Base-by-base conservation (phyloP, 208 protist genomes). In the Trypanosoma boissoni region DNA sequence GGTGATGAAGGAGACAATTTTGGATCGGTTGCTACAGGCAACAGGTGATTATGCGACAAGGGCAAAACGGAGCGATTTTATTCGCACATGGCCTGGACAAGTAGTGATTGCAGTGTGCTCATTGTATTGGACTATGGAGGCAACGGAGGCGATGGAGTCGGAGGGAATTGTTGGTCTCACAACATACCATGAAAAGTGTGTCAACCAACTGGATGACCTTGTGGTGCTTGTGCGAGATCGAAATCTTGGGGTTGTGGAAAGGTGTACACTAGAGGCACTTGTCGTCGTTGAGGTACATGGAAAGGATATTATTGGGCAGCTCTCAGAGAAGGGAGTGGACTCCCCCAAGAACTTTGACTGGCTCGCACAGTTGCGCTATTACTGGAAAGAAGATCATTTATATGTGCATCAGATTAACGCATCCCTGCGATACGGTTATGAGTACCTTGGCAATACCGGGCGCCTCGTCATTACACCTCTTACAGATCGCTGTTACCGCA, bases 391-490 rank as follows among this genome's bases (percentile, higher is more conserved):
- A 21, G 64, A 79, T 43, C 78, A 97, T 45, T 56, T 97, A 31
- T 68, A 60, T 7, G 93, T 98, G 29, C 72, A 80, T 46, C 95
- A 98, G 78, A 96, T 97, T 74, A 97, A 95, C 49, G 91, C 95
- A 6, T 72, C 70, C 2, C 68, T 98, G 32, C 68, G 78, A 5
- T 99, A 99, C 66, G 91, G 96, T 29, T 98, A 98, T 76, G 97
- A 99, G 74, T 99, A 99, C 74, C 81, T 99, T 32, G 97, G 96
- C 51, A 98, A 97, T 68, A 97, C 90, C 3, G 90, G 86, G 14
- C 78, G 97, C 12, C 87, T 99, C 46, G 97, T 99, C 61, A 97
- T 98, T 62, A 99, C 97, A 9, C 96, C 92, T 18, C 83, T 99
- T 20, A 99, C 97, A 23, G 96, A 98, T 64, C 88, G 94, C 44